Base-by-base conservation (phyloP, 148 eudicot genomes). In the Fallopia convolvulus region DNA sequence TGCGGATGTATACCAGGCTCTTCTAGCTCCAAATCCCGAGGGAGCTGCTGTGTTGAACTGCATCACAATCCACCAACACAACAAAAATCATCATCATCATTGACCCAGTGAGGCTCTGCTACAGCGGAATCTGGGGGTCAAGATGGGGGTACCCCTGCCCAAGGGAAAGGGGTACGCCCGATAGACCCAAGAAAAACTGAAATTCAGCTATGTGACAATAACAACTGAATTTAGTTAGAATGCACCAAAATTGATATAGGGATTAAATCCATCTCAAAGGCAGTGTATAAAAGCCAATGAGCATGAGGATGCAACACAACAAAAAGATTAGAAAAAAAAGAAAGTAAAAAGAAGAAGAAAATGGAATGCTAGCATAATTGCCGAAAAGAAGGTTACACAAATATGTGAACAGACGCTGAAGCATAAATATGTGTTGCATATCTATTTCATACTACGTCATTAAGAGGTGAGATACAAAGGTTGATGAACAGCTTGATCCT, bases 21-120 rank as follows among this genome's bases (percentile, higher is more conserved):
- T 26, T 82, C 84, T 80, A 80, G 89, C 41, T 86, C 89, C 81
- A 80, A 41, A 76, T 88, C 93, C 44, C 80, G 76, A 78, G 85
- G 79, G 70, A 87, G 75, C 44, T 77, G 65, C 79, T 77, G 85
- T 78, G 61, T 72, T 75, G 85, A 83, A 80, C 98, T 93, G 89
- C 81, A 41, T 9, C n/a, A 65, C 41, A 65, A 65, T 32, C 2
- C 50, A 42, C 23, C 52, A 32, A n/a, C 71, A 15, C 8, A 46
- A 36, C 76, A 70, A 46, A 78, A 78, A 71, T n/a, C n/a, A n/a
- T n/a, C n/a, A n/a, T n/a, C n/a, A n/a, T n/a, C n/a, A n/a, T n/a
- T n/a, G n/a, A n/a, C n/a, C n/a, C n/a, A n/a, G n/a, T n/a, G n/a
- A n/a, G n/a, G n/a, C n/a, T n/a, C n/a, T n/a, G n/a, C n/a, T n/a